Percentiles rank a stretch among this genome's conserved stretches.
These are phyloP conservation scores for Exutisphaerella laricina DNA, from an alignment of 2,329 filamentous ascomycete genomes.

Conservation along the genomic window DNA sequence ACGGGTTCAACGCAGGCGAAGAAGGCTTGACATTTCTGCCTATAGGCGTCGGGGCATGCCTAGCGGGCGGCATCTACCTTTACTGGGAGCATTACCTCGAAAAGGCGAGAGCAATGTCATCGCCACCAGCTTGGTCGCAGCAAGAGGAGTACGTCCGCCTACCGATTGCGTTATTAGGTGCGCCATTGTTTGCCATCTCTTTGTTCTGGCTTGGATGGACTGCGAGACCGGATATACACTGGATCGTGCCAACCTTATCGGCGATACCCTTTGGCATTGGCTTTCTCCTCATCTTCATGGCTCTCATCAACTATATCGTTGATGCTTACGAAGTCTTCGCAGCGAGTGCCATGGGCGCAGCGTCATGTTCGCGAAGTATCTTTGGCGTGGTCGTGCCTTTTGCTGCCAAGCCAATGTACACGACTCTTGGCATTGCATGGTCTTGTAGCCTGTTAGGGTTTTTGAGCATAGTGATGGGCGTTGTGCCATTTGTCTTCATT, in stretches of 20 bases:
- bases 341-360: constrained; percentile 74
- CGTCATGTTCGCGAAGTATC: constrained; percentile 69
- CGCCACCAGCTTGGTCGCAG: constrained; percentile 50
- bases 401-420: constrained; percentile 54
- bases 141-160: constrained; percentile 64
- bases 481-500: constrained; percentile 56
- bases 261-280: constrained; percentile 47
- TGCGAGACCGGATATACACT: constrained; percentile 34
- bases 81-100: constrained; percentile 58
- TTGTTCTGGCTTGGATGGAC: constrained; percentile 58
- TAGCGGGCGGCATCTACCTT: constrained; percentile 58
- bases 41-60: constrained; percentile 57
- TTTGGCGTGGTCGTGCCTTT: constrained; percentile 62
- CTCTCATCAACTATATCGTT: constrained; percentile 56
- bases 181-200: constrained; percentile 38
- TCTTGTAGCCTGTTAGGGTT: constrained; percentile 49
- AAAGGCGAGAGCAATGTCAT: constrained; percentile 42
- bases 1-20: constrained; percentile 58
- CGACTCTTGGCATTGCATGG: constrained; percentile 65
- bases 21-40: constrained; percentile 64
- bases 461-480: constrained; percentile 44
- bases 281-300: constrained; percentile 48
- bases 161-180: constrained; percentile 59
- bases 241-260: constrained; percentile 47
- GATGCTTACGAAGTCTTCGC: constrained; percentile 68